Conservation (phyloP, 352 stramenopile genomes). For the Thalassiosira livingstoniorum region DNA sequence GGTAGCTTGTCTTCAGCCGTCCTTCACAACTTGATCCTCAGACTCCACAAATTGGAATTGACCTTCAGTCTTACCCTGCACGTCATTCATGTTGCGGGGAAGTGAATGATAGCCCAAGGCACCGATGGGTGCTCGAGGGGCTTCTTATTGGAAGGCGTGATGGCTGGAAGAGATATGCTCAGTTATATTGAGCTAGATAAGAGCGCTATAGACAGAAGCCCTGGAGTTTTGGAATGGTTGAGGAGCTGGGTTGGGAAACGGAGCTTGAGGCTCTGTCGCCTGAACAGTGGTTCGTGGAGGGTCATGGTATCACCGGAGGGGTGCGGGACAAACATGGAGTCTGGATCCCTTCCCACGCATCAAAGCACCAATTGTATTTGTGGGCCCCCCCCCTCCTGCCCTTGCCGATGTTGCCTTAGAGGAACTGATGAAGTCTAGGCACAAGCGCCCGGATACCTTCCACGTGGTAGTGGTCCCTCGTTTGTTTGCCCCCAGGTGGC, state of each 20-base stretch:
- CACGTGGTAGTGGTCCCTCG: slow-evolving; percentile 60
- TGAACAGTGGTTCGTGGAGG: slow-evolving; percentile 51
- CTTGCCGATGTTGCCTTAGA: slow-evolving; percentile 50
- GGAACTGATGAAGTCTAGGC: slow-evolving; percentile 47
- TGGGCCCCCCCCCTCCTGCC: slow-evolving; percentile 59
- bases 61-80: slow-evolving; percentile 16
- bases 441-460: slow-evolving; percentile 40
- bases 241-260: background rate
- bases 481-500: slow-evolving; percentile 6
- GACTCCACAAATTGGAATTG: slow-evolving; percentile 16
- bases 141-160: slow-evolving; percentile 36
- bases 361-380: slow-evolving; percentile 17
- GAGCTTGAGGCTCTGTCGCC: slow-evolving; percentile 1
- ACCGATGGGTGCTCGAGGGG: slow-evolving; percentile 61
- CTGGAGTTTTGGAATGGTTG: slow-evolving; percentile 33
- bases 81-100: slow-evolving; percentile 57
- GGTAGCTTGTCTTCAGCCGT: slow-evolving; percentile 42
- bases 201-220: slow-evolving; percentile 24
- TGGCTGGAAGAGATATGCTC: slow-evolving; percentile 45
- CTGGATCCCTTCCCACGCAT: slow-evolving; percentile 41
- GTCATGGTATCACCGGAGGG: slow-evolving; percentile 43
- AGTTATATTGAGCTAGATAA: slow-evolving; percentile 34
- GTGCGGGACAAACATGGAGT: slow-evolving; percentile 21
- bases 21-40: slow-evolving; percentile 48
- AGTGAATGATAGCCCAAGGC: slow-evolving; percentile 66